Evolutionary conservation across 2,329 filamentous ascomycete genomes (phyloP).

Genomic region (Fusarium sp.): DNA sequence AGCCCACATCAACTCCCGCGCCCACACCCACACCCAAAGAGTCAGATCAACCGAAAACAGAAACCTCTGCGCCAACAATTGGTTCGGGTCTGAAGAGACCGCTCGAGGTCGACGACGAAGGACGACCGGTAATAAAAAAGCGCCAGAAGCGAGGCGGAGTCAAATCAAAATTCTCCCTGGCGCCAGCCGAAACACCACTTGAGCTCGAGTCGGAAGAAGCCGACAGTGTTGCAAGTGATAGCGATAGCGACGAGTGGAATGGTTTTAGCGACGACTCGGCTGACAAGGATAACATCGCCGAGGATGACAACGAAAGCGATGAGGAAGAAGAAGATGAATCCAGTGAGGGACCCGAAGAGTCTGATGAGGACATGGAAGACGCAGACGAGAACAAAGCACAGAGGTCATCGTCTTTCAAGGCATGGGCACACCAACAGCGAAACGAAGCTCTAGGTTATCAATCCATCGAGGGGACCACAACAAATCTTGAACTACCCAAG

Average conservation of each 20-base stretch:
- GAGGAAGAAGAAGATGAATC: slow-evolving; percentile 41
- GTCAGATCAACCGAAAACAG: slow-evolving; percentile 5
- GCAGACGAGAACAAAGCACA: slow-evolving; percentile 45
- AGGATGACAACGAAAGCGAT: slow-evolving; percentile 40
- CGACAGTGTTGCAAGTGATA: slow-evolving; percentile 16
- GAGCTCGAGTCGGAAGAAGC: slow-evolving; percentile 49
- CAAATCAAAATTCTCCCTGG: slow-evolving; percentile 61
- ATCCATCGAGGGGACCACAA: slow-evolving; percentile 54
- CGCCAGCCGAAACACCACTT: slow-evolving; percentile 49
- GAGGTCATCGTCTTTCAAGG: slow-evolving; percentile 79
- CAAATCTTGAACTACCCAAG: slow-evolving; percentile 61
- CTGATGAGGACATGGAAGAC: slow-evolving; percentile 45
- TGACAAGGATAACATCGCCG: slow-evolving; percentile 42
- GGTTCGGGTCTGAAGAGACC: slow-evolving; percentile 90
- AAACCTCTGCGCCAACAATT: slow-evolving; percentile 41
- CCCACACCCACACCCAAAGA: neutral
- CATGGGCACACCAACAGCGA: slow-evolving; percentile 87
- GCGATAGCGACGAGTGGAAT: slow-evolving; percentile 64
- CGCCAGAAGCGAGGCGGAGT: slow-evolving; percentile 76
- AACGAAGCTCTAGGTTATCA: slow-evolving; percentile 81
- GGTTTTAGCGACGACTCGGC: slow-evolving; percentile 65
- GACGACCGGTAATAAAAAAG: slow-evolving; percentile 83
- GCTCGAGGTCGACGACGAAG: slow-evolving; percentile 80
- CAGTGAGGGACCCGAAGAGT: slow-evolving; percentile 41
- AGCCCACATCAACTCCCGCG: neutral